These are phyloP conservation scores for Coemansia sp. DNA, from an alignment of 192 early-diverging fungal species.

Conservation along the genomic window DNA sequence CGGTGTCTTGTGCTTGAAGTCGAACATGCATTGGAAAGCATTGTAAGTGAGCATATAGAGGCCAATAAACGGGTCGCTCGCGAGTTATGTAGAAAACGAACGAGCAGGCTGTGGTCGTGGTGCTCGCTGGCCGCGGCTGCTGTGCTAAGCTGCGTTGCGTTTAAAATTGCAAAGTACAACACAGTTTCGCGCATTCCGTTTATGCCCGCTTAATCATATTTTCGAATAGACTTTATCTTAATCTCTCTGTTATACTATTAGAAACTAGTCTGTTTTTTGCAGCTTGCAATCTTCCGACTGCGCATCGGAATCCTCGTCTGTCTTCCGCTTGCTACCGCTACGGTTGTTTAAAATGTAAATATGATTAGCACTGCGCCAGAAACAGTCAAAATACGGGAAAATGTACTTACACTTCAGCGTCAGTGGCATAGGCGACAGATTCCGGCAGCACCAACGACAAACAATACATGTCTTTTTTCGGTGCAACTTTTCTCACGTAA, in stretches of 20 bases:
- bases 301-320: not conserved
- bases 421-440: conserved; percentile 66
- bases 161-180: conserved; percentile 22
- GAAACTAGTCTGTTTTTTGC: not conserved
- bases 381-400: not conserved
- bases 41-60: conserved; percentile 30
- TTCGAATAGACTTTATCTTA: not conserved
- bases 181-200: conserved; percentile 6
- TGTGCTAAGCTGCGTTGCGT: conserved; percentile 24
- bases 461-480: conserved; percentile 99
- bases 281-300: not conserved
- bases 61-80: conserved; percentile 19
- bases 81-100: conserved; percentile 21
- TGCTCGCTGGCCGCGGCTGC: conserved; percentile 30
- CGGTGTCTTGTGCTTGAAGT: conserved; percentile 64
- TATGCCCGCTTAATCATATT: not conserved
- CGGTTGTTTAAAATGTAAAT: no score
- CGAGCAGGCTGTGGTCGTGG: conserved; percentile 39
- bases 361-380: no score
- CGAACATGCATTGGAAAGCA: conserved; percentile 38
- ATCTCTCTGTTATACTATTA: no score
- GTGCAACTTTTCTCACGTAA: conserved; percentile 93
- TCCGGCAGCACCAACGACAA: conserved; percentile 78
- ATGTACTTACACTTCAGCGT: conserved; percentile 23
- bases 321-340: not conserved